These are phyloP conservation scores for California macrophylla DNA, from an alignment of 441 rosid species.

Conservation along the genomic window DNA sequence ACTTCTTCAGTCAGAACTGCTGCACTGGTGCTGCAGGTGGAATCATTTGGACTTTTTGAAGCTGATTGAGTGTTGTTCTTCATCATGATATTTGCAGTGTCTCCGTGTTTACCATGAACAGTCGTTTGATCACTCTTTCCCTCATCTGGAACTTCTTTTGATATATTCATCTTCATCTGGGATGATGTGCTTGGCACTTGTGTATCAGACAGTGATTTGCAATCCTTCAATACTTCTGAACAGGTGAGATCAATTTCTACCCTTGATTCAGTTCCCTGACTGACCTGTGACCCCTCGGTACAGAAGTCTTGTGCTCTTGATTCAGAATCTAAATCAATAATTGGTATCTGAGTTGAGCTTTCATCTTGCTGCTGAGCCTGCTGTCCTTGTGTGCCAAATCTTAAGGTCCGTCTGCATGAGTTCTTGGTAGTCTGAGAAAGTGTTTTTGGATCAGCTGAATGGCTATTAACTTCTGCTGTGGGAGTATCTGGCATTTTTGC, in stretches of 20 bases:
- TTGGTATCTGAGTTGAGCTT: constrained; percentile 18
- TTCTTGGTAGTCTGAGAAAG: constrained; percentile 23
- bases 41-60: constrained; percentile 18
- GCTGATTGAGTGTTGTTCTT: constrained; percentile 21
- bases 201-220: constrained; percentile 22
- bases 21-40: constrained; percentile 20
- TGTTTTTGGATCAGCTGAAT: constrained; percentile 25
- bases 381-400: constrained; percentile 31
- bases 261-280: constrained; percentile 30
- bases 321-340: constrained; percentile 17
- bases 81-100: constrained; percentile 11
- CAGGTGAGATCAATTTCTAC: constrained; percentile 23
- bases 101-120: constrained; percentile 12
- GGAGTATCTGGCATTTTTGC: constrained; percentile 26
- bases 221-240: constrained; percentile 24
- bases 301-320: constrained; percentile 17
- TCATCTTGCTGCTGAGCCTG: constrained; percentile 20
- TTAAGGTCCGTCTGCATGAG: constrained; percentile 41
- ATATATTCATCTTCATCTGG: constrained; percentile 23
- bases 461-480: constrained; percentile 23
- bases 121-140: constrained; percentile 19
- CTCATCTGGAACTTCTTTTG: constrained; percentile 15
- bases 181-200: constrained; percentile 35
- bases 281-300: constrained; percentile 14
- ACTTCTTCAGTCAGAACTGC: constrained; percentile 20